A percentile compares a stretch with the other conserved stretches of the same genome.
These are phyloP conservation scores for Naganishia friedmannii DNA, from an alignment of 768 basidiomycete genomes.

Conservation along the genomic window DNA sequence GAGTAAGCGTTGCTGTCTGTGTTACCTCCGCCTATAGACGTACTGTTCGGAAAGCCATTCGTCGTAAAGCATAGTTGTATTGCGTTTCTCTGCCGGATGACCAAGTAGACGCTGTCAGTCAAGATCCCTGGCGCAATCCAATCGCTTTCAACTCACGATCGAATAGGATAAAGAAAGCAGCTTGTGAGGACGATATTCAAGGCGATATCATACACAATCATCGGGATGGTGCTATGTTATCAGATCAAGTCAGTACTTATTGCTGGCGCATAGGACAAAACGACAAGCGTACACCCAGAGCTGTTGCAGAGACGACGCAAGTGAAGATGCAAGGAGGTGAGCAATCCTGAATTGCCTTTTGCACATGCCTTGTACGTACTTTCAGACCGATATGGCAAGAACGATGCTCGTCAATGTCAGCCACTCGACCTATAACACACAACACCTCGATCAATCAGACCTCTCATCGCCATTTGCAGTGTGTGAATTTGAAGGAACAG, in stretches of 20 bases:
- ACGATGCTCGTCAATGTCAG: slow-evolving; percentile 3
- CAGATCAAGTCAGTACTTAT: neutral
- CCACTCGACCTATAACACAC: neutral
- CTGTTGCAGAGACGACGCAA: neutral
- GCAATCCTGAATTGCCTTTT: neutral
- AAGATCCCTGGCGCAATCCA: too few relatives aligned
- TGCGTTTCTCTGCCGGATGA: neutral
- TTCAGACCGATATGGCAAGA: slow-evolving; percentile 12
- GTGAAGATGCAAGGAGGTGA: neutral
- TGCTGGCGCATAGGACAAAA: neutral
- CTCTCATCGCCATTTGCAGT: neutral
- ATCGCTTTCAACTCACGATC: neutral
- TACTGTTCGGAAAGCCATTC: slow-evolving; percentile 21
- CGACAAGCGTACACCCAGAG: slow-evolving; percentile 4
- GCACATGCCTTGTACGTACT: neutral
- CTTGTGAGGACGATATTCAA: neutral
- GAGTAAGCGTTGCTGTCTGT: too few relatives aligned
- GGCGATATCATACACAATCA: slow-evolving; percentile 7
- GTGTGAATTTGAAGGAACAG: neutral
- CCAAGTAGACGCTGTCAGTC: neutral
- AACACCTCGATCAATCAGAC: too few relatives aligned
- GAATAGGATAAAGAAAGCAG: slow-evolving; percentile 11
- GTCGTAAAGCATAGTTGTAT: neutral
- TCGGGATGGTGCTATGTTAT: neutral
- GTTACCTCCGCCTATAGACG: too few relatives aligned